Percentiles rank a stretch among this genome's conserved stretches.
Evolutionary conservation across 768 basidiomycete species (phyloP).

Genomic region (Lactifluus hygrophoroides): DNA sequence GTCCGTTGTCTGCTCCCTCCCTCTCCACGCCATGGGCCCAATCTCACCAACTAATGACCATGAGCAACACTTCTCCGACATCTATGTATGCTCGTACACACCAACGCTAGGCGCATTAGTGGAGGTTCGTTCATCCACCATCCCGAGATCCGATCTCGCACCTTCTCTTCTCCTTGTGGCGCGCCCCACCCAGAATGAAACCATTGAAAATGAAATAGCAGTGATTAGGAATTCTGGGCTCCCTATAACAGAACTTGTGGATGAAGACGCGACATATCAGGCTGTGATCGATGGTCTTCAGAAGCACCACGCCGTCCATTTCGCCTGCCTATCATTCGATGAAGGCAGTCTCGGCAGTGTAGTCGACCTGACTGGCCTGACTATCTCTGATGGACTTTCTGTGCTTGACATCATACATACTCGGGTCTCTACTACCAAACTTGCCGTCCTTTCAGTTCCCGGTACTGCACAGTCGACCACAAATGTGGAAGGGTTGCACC

Average conservation of each 20-base stretch:
- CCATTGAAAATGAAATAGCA: too few relatives aligned
- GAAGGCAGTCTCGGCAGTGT: neutral
- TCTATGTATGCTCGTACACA: too few relatives aligned
- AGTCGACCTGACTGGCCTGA: too few relatives aligned
- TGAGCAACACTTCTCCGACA: too few relatives aligned
- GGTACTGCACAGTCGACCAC: neutral
- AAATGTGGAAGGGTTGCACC: constrained; percentile 5
- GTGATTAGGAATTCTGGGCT: too few relatives aligned
- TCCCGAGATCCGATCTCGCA: neutral
- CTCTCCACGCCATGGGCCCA: too few relatives aligned
- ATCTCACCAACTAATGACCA: too few relatives aligned
- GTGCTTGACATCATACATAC: neutral
- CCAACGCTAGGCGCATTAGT: too few relatives aligned
- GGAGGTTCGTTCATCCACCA: neutral
- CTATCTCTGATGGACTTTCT: neutral
- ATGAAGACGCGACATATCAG: neutral
- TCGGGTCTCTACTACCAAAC: neutral
- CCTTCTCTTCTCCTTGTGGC: constrained; percentile 1
- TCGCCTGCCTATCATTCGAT: neutral
- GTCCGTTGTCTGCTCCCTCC: too few relatives aligned
- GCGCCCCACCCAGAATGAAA: neutral
- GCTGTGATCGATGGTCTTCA: neutral
- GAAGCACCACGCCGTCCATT: neutral
- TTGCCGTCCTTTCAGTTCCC: constrained; percentile 7
- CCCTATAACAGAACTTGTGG: neutral